phyloP scores from a whole-genome alignment of 345 rosid species.

The Cardamine occulta region DNA sequence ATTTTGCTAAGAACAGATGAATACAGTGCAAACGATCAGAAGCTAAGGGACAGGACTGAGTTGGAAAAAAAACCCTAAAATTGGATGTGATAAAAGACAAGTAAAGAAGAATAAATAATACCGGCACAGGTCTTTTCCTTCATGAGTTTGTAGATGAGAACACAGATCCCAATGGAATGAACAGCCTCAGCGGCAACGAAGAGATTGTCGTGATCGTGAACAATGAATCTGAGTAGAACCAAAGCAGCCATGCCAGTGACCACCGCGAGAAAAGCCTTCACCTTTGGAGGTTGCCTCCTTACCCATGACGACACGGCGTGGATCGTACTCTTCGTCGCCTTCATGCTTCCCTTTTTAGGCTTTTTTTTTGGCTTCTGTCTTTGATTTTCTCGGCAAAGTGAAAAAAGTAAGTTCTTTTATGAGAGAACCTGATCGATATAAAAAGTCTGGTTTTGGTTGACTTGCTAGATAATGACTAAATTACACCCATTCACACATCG shows the following conservation, averaged over 20 bases:
- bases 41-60: background rate
- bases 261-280: conserved; percentile 91
- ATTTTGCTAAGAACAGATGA: background rate
- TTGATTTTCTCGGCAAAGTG: conserved; percentile 35
- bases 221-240: conserved; percentile 87
- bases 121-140: conserved; percentile 99
- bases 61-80: conserved; percentile 29
- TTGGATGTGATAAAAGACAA: background rate
- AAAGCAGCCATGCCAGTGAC: conserved; percentile 91
- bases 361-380: conserved; percentile 10
- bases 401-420: conserved; percentile 10
- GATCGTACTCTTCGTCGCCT: conserved; percentile 64
- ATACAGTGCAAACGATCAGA: background rate
- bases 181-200: conserved; percentile 99
- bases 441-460: conserved; percentile 25
- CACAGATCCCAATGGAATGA: conserved; percentile 92
- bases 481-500: background rate
- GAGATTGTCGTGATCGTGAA: conserved; percentile 97
- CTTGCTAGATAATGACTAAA: background rate
- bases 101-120: conserved; percentile 22
- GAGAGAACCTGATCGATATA: background rate
- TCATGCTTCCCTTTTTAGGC: conserved; percentile 49
- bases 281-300: conserved; percentile 95
- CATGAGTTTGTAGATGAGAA: conserved; percentile 91
- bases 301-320: conserved; percentile 81